Conservation (phyloP, 2,329 filamentous ascomycete species). For the Neonectria coccinea region DNA sequence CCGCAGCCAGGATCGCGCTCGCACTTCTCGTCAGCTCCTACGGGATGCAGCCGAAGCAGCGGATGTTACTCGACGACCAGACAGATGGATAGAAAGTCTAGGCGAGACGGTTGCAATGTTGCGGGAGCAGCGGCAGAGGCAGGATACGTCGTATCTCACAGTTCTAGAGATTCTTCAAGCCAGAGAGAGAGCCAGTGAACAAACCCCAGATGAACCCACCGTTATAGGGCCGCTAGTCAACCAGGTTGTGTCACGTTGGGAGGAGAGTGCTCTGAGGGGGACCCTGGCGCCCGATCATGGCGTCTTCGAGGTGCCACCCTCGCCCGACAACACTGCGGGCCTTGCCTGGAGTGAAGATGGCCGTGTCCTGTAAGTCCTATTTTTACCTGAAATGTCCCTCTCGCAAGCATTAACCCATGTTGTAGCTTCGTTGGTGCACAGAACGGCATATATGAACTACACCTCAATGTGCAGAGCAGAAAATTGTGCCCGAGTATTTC, state of each 20-base stretch:
- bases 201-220: conserved; percentile 52
- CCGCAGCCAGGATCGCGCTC: conserved; percentile 51
- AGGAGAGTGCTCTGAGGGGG: conserved; percentile 52
- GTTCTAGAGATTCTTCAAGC: conserved; percentile 54
- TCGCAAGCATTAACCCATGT: conserved; percentile 34
- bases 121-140: conserved; percentile 51
- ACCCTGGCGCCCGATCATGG: conserved; percentile 53
- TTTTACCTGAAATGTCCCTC: too few species aligned
- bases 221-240: conserved; percentile 53
- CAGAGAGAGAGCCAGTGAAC: conserved; percentile 48
- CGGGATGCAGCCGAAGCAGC: conserved; percentile 45
- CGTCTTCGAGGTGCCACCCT: conserved; percentile 58
- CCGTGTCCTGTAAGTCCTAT: conserved; percentile 63
- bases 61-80: conserved; percentile 40
- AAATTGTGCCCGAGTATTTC: conserved; percentile 69
- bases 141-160: conserved; percentile 52
- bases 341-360: conserved; percentile 73
- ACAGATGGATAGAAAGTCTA: conserved; percentile 51
- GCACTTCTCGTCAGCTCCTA: conserved; percentile 49
- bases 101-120: conserved; percentile 53
- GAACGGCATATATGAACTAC: conserved; percentile 81
- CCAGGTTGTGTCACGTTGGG: conserved; percentile 53
- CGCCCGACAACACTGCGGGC: conserved; percentile 70
- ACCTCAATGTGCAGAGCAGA: conserved; percentile 71
- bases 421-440: conserved; percentile 72